Evolutionary conservation across 352 stramenopile genomes (phyloP), one percentile per base, ranked within the genome.

Genomic region (Phytophthora hybrid): DNA sequence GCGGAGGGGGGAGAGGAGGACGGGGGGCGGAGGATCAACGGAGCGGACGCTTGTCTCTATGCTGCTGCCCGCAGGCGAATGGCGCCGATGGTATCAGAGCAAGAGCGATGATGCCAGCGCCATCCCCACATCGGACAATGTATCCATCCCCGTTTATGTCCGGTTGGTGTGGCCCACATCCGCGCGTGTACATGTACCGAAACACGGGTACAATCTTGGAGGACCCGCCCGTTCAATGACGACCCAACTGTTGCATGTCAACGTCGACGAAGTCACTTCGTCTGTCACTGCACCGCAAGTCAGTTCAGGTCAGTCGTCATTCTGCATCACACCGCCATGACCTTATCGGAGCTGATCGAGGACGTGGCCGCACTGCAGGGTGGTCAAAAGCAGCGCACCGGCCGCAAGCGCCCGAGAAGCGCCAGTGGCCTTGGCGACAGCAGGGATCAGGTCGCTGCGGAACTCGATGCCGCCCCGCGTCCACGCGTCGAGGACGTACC

Each of bases 221-320:
- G 47, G 47, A 54, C 47, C 41, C 41, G 16, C 51, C 23, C 51
- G 11, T 49, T 63, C 37, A 29, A 57, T 71, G 55, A 66, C 64
- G 39, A 69, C 29, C 34, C 31, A 51, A 13, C 16, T 51, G n/a
- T 49, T 73, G 65, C 57, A 68, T 68, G 59, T 73, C 59, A 73
- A 73, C 57, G 65, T 67, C 65, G 58, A 72, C 65, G 57, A 67
- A 72, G 49, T 56, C 57, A 68, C 32, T 73, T 72, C 41, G 56
- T 23, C 55, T 69, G 62, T 69, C 62, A 55, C 34, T 69, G 62
- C 51, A 37, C 59, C 37, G 16, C 62, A 69, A 70, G 63, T 70
- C 63, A 70, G 63, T 65, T 73, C 41, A 21, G 16, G 41, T 44
- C 69, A 74, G 62, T 76, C 63, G 63, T 57, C 68, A 60, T 63